Conservation (phyloP, 208 protist genomes). For the Trypanosoma platydactyli region DNA sequence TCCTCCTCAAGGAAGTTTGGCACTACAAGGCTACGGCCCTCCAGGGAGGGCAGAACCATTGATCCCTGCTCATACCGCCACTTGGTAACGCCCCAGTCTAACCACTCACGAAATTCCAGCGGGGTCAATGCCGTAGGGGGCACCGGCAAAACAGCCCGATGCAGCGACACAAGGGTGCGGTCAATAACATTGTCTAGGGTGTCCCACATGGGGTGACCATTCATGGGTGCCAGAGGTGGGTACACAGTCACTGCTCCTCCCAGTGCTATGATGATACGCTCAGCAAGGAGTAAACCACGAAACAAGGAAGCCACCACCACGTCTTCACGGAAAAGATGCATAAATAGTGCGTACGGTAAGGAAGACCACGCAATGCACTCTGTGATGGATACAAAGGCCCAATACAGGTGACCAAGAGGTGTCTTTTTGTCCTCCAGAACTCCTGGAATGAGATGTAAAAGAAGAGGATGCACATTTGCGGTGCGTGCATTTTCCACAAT, state of each 20-base stretch:
- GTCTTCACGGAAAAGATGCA: constrained; percentile 92
- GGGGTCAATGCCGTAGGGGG: constrained; percentile 51
- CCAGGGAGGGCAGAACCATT: constrained; percentile 23
- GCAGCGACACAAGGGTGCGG: constrained; percentile 59
- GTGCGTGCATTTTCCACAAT: constrained; percentile 55
- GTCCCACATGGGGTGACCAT: constrained; percentile 93
- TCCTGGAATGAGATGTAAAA: constrained; percentile 77
- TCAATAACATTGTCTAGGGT: constrained; percentile 81
- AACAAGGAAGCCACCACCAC: constrained; percentile 97
- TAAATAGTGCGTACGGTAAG: constrained; percentile 76
- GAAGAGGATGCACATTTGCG: constrained; percentile 64
- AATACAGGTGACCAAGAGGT: constrained; percentile 97
- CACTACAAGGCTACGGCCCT: constrained; percentile 37
- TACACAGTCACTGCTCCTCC: constrained; percentile 93
- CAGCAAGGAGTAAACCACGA: constrained; percentile 97
- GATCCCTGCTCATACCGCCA: constrained; percentile 68
- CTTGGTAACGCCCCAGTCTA: constrained; percentile 60
- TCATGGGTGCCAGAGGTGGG: constrained; percentile 90
- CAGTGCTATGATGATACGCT: constrained; percentile 93
- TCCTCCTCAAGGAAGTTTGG: constrained; percentile 80
- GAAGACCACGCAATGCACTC: constrained; percentile 99
- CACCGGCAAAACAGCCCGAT: constrained; percentile 51
- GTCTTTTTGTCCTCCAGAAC: constrained; percentile 90
- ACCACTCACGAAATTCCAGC: constrained; percentile 81
- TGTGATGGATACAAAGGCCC: constrained; percentile 98